Conservation (phyloP, 768 basidiomycete species). For the Terana coerulea region DNA sequence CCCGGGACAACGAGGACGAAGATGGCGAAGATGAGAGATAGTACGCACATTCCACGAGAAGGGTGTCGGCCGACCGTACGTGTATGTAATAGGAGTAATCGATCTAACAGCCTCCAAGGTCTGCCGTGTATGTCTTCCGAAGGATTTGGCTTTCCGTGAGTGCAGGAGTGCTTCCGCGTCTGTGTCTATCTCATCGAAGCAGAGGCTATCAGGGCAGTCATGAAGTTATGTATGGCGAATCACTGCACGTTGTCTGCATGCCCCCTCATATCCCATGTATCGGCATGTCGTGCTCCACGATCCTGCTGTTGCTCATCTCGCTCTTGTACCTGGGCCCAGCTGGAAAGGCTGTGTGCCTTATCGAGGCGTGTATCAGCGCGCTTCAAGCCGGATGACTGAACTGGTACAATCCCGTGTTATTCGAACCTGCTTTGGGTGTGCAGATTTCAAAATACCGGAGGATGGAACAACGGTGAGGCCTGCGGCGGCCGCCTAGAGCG, state of each 20-base stretch:
- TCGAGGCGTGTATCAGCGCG: too few species aligned
- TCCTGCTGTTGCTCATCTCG: background rate
- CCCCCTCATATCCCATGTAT: background rate
- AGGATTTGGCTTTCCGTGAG: background rate
- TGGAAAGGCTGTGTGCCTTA: conserved; percentile 1
- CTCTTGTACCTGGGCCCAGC: background rate
- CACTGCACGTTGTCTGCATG: conserved; percentile 1
- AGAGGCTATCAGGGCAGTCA: background rate
- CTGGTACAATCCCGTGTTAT: too few species aligned
- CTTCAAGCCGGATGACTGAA: too few species aligned
- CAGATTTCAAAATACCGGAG: background rate
- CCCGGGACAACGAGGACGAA: conserved; percentile 12
- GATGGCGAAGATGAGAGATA: conserved; percentile 13
- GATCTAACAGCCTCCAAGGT: background rate
- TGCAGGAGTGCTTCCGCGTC: background rate
- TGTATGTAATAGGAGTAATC: background rate
- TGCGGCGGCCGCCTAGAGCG: background rate
- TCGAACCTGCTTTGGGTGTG: too few species aligned
- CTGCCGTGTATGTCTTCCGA: background rate
- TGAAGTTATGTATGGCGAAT: background rate
- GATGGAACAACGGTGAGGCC: background rate
- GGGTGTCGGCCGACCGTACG: background rate
- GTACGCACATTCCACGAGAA: background rate
- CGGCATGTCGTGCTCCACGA: background rate
- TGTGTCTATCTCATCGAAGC: conserved; percentile 3